Base-by-base conservation (phyloP, 306 rosid species). In the Vicia villosa region DNA sequence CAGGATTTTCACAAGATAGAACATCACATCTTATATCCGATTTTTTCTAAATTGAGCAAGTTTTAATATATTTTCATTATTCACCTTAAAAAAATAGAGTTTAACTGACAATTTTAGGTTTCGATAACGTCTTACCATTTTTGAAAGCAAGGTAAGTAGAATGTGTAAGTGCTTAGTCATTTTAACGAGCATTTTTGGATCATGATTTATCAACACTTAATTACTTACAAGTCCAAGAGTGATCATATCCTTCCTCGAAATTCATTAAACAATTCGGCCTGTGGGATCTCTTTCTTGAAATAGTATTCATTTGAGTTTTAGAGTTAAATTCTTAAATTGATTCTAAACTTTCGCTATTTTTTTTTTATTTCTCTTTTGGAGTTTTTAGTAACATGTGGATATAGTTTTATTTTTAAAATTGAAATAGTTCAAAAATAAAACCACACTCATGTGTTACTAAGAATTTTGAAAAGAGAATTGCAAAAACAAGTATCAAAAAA, bases 211-310 rank as follows among this genome's bases (percentile, higher is more conserved):
- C 30, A 26, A 46, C 49, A 68, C 80, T 83, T 36, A 58, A 76
- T n/a, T 70, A 81, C 16, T 6, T 16, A 65, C 12, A 30, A 49
- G 83, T 76, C 87, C 85, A 85, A 41, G 76, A 65, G 74, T 73
- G 82, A n/a, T 88, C 88, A 66, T 88, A 85, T 63, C 97, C 96
- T 82, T 88, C 93, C 41, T 84, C 89, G 8, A 83, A 82, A 71
- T 88, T 83, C 88, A 85, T 73, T 43, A 85, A 74, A 55, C 91
- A 85, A 77, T 88, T 91, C 37, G 96, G 91, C 82, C 79, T 89
- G 62, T 85, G 79, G 19, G 80, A 88, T 77, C 94, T 84, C 85
- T 79, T 89, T 70, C 52, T 77, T n/a, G 85, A 80, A 56, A 79
- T 68, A 36, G 78, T 58, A 58, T 73, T 72, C n/a, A 72, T 75